These are phyloP conservation scores for Tinospora cordifolia DNA, from an alignment of 164 flowering plant genomes.

Conservation along the genomic window DNA sequence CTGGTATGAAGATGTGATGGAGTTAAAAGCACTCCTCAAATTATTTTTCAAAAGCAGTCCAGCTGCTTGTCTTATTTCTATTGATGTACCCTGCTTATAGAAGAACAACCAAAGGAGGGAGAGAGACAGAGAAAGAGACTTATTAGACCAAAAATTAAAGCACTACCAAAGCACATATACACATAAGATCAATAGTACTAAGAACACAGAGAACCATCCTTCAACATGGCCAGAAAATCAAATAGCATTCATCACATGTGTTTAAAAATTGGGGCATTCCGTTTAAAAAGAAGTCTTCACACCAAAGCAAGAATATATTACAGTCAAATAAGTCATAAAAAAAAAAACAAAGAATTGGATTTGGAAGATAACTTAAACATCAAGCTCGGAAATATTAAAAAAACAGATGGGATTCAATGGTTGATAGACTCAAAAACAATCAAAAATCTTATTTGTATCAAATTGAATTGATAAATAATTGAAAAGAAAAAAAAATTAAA, in stretches of 20 bases:
- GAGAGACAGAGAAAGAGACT: too few relatives aligned
- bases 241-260: too few relatives aligned
- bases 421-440: too few relatives aligned
- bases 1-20: conserved; percentile 60
- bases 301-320: background rate
- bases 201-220: background rate
- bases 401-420: background rate
- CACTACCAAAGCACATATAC: conserved; percentile 4
- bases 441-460: too few relatives aligned
- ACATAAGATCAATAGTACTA: background rate
- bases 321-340: too few relatives aligned
- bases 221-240: background rate
- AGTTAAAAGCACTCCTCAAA: conserved; percentile 50
- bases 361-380: too few relatives aligned
- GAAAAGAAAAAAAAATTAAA: background rate
- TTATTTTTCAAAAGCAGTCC: conserved; percentile 90
- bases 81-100: conserved; percentile 56
- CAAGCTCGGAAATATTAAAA: background rate
- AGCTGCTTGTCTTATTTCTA: conserved; percentile 95
- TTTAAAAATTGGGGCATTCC: background rate
- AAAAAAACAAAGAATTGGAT: too few relatives aligned
- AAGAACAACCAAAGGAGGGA: too few relatives aligned
- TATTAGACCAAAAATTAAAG: conserved; percentile 5
- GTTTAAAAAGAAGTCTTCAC: background rate
- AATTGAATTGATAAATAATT: background rate